A percentile compares a stretch with the other conserved stretches of the same genome.
phyloP scores from a whole-genome alignment of 495 filamentous ascomycete species.

The Penicillium cinerascens region DNA sequence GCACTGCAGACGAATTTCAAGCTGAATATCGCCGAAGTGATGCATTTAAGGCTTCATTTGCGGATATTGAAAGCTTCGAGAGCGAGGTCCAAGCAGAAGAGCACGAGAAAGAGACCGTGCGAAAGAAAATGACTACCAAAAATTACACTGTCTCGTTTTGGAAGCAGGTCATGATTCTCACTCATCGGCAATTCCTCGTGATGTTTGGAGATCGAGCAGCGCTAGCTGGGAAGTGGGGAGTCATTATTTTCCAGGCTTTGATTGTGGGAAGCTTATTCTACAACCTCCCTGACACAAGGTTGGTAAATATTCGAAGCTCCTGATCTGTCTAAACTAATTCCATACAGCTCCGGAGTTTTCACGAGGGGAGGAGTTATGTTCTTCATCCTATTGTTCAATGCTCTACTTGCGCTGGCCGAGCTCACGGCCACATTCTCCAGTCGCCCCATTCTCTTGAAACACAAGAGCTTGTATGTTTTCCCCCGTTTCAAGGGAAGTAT shows the following conservation, averaged over 20 bases:
- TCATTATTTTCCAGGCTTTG: slow-evolving; percentile 66
- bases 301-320: neutral
- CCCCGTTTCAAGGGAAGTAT: neutral
- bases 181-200: slow-evolving; percentile 61
- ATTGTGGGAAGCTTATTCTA: slow-evolving; percentile 78
- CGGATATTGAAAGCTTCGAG: slow-evolving; percentile 52
- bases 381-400: slow-evolving; percentile 77
- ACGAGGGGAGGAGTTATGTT: slow-evolving; percentile 59
- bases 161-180: slow-evolving; percentile 65
- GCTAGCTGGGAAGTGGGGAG: slow-evolving; percentile 50
- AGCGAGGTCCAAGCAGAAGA: slow-evolving; percentile 42
- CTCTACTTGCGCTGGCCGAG: slow-evolving; percentile 73
- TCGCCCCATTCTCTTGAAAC: slow-evolving; percentile 74
- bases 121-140: slow-evolving; percentile 46
- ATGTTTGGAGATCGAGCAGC: slow-evolving; percentile 60
- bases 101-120: slow-evolving; percentile 45
- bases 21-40: slow-evolving; percentile 50
- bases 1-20: slow-evolving; percentile 57
- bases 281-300: slow-evolving; percentile 58
- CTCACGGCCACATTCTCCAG: slow-evolving; percentile 66
- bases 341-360: slow-evolving; percentile 41
- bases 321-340: neutral
- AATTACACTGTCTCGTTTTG: slow-evolving; percentile 65
- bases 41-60: slow-evolving; percentile 27
- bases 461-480: slow-evolving; percentile 61